These are phyloP conservation scores for Nematocida parisii DNA, from an alignment of 371 early-diverging fungal genomes.

Conservation along the genomic window DNA sequence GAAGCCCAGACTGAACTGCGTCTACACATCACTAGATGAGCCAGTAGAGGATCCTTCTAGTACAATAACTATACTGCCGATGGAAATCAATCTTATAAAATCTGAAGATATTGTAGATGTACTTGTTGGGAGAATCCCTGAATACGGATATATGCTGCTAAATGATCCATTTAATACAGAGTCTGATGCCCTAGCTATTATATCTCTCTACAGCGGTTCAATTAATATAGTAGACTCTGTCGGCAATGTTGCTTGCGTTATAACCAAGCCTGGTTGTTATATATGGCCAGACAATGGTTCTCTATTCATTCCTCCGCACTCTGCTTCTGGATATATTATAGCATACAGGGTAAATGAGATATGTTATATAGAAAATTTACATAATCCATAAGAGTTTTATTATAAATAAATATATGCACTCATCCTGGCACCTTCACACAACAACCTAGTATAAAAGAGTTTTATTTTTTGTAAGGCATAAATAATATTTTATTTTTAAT, in stretches of 20 bases:
- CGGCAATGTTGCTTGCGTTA: background rate
- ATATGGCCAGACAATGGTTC: background rate
- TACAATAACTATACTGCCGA: background rate
- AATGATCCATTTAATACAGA: conserved; percentile 48
- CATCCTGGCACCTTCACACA: too few relatives aligned
- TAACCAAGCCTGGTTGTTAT: conserved; percentile 11
- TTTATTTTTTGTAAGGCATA: too few relatives aligned
- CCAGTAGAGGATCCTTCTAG: conserved; percentile 1
- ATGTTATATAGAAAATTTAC: background rate
- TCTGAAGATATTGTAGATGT: conserved; percentile 18
- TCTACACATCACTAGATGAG: conserved; percentile 20
- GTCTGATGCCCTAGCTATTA: conserved; percentile 10
- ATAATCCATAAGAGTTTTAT: too few relatives aligned
- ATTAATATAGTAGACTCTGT: conserved; percentile 12
- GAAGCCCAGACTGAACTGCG: conserved; percentile 37
- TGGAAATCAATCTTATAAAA: background rate
- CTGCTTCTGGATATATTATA: conserved; percentile 27
- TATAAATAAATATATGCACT: too few relatives aligned
- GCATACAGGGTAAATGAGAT: conserved; percentile 35
- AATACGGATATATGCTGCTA: conserved; percentile 39
- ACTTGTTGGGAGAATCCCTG: background rate
- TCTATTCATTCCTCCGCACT: conserved; percentile 19
- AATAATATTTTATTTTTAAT: too few relatives aligned
- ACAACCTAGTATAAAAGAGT: too few relatives aligned
- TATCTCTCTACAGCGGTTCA: conserved; percentile 20